Percentiles rank a stretch among this genome's conserved stretches.
Evolutionary conservation across 192 early-diverging fungal genomes (phyloP).

Genomic region (Neocallimastix lanati): DNA sequence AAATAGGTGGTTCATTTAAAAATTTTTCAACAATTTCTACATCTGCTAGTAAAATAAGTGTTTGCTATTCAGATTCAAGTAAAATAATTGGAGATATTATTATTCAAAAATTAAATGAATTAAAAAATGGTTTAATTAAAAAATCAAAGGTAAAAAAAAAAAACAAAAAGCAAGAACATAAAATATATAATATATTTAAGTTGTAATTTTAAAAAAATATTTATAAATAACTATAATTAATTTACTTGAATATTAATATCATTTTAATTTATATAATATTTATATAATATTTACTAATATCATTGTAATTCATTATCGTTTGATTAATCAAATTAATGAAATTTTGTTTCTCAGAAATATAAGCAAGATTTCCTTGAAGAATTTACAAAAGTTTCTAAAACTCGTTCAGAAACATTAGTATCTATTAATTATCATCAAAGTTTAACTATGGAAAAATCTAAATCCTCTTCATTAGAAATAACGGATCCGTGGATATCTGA

Average conservation of each 20-base stretch:
- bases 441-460: not conserved
- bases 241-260: too few species aligned
- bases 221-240: too few species aligned
- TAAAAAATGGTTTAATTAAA: not conserved
- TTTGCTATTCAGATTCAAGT: not conserved
- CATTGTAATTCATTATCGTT: too few species aligned
- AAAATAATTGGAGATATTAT: not conserved
- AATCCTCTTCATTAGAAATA: not conserved
- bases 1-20: not conserved
- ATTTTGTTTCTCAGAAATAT: too few species aligned
- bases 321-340: too few species aligned
- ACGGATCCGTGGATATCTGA: conserved; percentile 17
- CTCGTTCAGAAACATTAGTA: not conserved
- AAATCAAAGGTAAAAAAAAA: not conserved
- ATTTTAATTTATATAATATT: too few species aligned
- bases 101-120: not conserved
- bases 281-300: too few species aligned
- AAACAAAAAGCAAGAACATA: too few species aligned
- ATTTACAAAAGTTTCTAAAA: not conserved
- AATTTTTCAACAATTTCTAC: not conserved
- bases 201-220: too few species aligned
- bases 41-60: not conserved
- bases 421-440: not conserved
- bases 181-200: too few species aligned
- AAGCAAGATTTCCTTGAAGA: not conserved